These are phyloP conservation scores for Fusarium sp. DNA, from an alignment of 2,329 filamentous ascomycete species.

Conservation along the genomic window DNA sequence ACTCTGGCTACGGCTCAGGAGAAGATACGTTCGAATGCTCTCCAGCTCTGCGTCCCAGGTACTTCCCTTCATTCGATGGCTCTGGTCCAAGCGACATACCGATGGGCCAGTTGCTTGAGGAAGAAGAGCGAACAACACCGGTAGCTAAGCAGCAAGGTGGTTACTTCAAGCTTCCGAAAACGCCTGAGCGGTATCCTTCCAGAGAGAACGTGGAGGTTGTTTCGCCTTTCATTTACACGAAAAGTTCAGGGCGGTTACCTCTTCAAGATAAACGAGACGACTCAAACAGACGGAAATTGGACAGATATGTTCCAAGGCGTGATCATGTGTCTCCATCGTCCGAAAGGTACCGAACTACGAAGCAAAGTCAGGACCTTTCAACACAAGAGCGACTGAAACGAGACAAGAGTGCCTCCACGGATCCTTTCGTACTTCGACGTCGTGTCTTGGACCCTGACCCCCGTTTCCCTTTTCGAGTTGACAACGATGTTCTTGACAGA, in stretches of 20 bases:
- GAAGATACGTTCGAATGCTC: constrained; percentile 38
- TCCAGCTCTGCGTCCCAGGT: constrained; percentile 9
- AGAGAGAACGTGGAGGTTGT: constrained; percentile 15
- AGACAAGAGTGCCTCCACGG: constrained; percentile 57
- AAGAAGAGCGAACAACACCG: constrained; percentile 3
- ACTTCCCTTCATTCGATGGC: constrained; percentile 38
- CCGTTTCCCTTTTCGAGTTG: constrained; percentile 28
- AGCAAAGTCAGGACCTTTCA: constrained; percentile 60
- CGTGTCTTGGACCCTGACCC: constrained; percentile 35
- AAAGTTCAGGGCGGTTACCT: constrained; percentile 1
- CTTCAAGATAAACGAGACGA: constrained; percentile 23
- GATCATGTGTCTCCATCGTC: constrained; percentile 54
- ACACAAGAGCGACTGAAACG: constrained; percentile 62
- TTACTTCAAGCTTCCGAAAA: not conserved
- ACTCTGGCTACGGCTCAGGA: constrained; percentile 52
- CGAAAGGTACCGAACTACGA: constrained; percentile 65
- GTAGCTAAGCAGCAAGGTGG: not conserved
- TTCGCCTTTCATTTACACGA: constrained; percentile 36
- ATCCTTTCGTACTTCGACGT: constrained; percentile 59
- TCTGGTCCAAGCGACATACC: constrained; percentile 25
- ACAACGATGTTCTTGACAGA: constrained; percentile 33
- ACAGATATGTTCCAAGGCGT: constrained; percentile 68
- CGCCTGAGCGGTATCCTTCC: constrained; percentile 7
- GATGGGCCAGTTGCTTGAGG: constrained; percentile 7
- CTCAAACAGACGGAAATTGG: constrained; percentile 50